These are phyloP conservation scores for Thielaviopsis punctulata DNA, from an alignment of 2,329 filamentous ascomycete species.

Conservation along the genomic window DNA sequence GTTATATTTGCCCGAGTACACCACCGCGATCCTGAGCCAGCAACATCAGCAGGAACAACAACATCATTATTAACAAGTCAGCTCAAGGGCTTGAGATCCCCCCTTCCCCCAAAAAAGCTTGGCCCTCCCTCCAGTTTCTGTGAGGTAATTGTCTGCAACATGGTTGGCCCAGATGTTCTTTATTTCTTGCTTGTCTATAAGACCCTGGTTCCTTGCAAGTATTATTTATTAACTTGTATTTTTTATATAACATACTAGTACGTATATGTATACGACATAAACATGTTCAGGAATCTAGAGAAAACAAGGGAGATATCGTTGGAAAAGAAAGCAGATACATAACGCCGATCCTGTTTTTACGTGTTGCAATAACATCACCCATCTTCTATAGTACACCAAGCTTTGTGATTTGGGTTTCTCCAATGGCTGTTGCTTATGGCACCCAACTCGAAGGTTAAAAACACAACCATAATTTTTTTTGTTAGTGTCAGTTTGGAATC, in stretches of 20 bases:
- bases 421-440: background rate
- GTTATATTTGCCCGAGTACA: background rate
- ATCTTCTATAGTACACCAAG: background rate
- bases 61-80: too few relatives aligned
- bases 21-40: background rate
- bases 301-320: background rate
- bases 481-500: background rate
- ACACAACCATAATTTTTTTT: background rate
- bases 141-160: background rate
- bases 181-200: background rate
- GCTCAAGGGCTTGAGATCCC: too few relatives aligned
- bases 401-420: background rate
- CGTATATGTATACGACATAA: too few relatives aligned
- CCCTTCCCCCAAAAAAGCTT: background rate
- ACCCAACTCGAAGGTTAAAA: background rate
- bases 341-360: background rate
- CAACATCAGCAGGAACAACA: too few relatives aligned
- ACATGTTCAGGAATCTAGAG: too few relatives aligned
- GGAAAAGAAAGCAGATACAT: background rate
- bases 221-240: background rate
- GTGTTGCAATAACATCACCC: constrained; percentile 6
- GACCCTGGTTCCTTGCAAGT: background rate
- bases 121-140: background rate
- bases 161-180: background rate
- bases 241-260: too few relatives aligned